phyloP scores from a whole-genome alignment of 2,329 filamentous ascomycete species.

The Coniochaeta sp. region DNA sequence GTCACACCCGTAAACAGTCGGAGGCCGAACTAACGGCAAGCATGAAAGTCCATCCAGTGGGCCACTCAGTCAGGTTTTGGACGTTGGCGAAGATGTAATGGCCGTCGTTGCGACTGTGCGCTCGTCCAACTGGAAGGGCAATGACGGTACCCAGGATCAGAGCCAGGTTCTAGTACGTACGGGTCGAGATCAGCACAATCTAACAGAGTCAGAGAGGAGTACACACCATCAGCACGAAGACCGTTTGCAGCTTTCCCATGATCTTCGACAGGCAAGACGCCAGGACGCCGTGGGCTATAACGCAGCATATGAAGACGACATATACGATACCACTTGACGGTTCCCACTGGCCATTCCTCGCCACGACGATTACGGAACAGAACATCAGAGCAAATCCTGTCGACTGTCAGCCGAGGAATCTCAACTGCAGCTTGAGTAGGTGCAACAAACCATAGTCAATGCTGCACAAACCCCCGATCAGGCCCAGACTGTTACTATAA shows the following conservation, averaged over 20 bases:
- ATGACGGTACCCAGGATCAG: conserved; percentile 50
- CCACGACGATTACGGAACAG: conserved; percentile 49
- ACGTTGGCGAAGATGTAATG: conserved; percentile 49
- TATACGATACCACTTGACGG: conserved; percentile 51
- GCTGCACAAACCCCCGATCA: conserved; percentile 55
- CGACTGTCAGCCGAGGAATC: too few relatives aligned
- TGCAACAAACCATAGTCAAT: conserved; percentile 43
- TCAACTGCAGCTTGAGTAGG: too few relatives aligned
- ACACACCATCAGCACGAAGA: conserved; percentile 24
- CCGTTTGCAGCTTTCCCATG: conserved; percentile 53
- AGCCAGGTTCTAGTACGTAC: conserved; percentile 43
- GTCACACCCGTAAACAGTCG: too few relatives aligned
- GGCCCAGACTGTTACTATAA: conserved; percentile 53
- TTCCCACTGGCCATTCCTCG: conserved; percentile 47
- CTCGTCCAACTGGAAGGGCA: conserved; percentile 45
- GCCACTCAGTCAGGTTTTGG: conserved; percentile 52
- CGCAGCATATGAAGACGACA: conserved; percentile 46
- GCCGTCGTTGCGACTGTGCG: conserved; percentile 28
- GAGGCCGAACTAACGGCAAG: conserved; percentile 25
- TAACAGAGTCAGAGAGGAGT: not conserved
- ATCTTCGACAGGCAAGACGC: conserved; percentile 44
- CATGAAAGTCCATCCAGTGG: conserved; percentile 51
- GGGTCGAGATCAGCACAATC: not conserved
- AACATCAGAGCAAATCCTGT: conserved; percentile 48
- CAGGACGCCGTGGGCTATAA: conserved; percentile 46